phyloP scores from a whole-genome alignment of 495 filamentous ascomycete species.

The Penicillium roqueforti region DNA sequence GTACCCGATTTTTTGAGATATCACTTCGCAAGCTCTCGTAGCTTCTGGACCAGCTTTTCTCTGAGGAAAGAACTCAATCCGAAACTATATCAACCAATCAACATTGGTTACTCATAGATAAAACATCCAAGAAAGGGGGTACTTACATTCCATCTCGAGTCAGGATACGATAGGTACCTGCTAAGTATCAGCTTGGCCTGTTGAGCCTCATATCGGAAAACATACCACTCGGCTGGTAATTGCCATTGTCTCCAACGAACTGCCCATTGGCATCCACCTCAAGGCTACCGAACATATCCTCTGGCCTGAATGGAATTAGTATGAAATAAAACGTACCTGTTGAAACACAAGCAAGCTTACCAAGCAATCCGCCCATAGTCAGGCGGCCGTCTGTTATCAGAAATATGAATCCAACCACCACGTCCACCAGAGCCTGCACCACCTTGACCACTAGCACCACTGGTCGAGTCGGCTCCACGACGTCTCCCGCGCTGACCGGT shows the following conservation, averaged over 20 bases:
- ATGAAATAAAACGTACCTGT: not conserved
- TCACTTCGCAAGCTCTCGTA: slow-evolving; percentile 34
- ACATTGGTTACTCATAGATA: not conserved
- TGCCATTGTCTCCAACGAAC: slow-evolving; percentile 59
- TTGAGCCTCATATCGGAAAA: not conserved
- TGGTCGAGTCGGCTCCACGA: slow-evolving; percentile 56
- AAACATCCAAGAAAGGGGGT: not conserved
- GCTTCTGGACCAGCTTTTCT: slow-evolving; percentile 50
- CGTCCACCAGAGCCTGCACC: slow-evolving; percentile 76
- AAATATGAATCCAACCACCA: slow-evolving; percentile 88
- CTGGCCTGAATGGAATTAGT: slow-evolving; percentile 47
- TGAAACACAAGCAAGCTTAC: slow-evolving; percentile 19
- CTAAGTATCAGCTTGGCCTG: slow-evolving; percentile 10
- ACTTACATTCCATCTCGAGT: slow-evolving; percentile 61
- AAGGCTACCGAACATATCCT: slow-evolving; percentile 92
- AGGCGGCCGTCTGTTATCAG: slow-evolving; percentile 74
- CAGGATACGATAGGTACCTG: slow-evolving; percentile 51
- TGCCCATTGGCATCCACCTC: slow-evolving; percentile 73
- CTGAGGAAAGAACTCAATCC: slow-evolving; percentile 55
- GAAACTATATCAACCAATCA: slow-evolving; percentile 36
- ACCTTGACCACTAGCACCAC: slow-evolving; percentile 76
- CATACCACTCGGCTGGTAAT: slow-evolving; percentile 57
- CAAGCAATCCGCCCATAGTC: slow-evolving; percentile 89
- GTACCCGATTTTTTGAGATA: not conserved
- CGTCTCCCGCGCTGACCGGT: slow-evolving; percentile 38